Base-by-base conservation (phyloP, 371 early-diverging fungal genomes). In the Mortierella sp. region DNA sequence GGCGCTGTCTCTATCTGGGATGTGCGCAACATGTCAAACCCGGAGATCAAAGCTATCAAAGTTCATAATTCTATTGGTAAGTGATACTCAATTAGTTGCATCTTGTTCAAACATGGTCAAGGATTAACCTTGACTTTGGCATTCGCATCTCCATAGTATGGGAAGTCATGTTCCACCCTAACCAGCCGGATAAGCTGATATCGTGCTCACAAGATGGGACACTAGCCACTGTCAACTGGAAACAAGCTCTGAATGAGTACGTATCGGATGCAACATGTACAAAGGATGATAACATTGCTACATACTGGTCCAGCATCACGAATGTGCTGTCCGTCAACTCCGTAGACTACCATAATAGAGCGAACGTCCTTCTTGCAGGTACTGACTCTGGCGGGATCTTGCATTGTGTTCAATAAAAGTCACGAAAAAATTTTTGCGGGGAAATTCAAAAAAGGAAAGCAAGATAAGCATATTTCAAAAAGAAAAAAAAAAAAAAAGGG, bases 291-390 rank as follows among this genome's bases (percentile, higher is more conserved):
- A 28, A 8, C 29, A 43, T 66, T 23, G 66, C 57, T 6, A 66
- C 66, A 1, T 57, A 66, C 59, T 58, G 66, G 59, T 29, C 58
- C 15, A 66, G 59, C 22, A 66, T 58, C 29, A 26, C 28, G 59
- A 66, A 34, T 31, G 66, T 66, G 26, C 59, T 58, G 3, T 66
- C 66, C 0, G 59, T 66, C 58, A 66, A 66, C 47, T 58, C 66
- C 3, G 13, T 66, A 45, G 66, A 66, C 23, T 66, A 66, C 23
- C 66, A 66, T 32, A 58, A 31, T 40, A 55, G 66, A 31, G 66
- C 66, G 13, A 66, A 66, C 43, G 53, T 55, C 31, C 55, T 66
- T 12, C 40, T 66, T 8, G 66, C 66, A 12, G 66, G 66, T 28
- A 23, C 57, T 7, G 66, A 66, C 57, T 66, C 66, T 29, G 66